These are phyloP conservation scores for Lagenaria siceraria DNA, from an alignment of 306 rosid species.

Conservation along the genomic window DNA sequence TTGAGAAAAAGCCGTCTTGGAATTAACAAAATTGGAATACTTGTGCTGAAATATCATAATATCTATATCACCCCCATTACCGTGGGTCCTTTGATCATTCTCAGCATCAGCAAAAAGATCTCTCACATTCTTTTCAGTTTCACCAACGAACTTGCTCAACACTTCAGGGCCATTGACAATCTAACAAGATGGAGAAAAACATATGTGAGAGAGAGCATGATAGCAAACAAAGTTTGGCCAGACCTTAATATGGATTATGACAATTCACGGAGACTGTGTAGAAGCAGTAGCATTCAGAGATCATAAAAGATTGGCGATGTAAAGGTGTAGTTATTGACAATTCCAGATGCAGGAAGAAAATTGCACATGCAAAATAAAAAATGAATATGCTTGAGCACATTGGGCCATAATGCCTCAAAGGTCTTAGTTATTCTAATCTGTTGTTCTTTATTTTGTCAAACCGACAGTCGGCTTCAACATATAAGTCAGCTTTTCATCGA, in stretches of 20 bases:
- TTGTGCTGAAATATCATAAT: constrained; percentile 4
- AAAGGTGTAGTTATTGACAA: not conserved
- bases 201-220: not conserved
- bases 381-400: not conserved
- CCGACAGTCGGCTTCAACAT: not conserved
- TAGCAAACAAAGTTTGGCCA: not conserved
- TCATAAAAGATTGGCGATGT: not conserved
- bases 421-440: not conserved
- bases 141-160: constrained; percentile 92
- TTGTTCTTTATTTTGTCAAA: not conserved
- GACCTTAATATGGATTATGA: not conserved
- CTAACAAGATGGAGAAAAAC: constrained; percentile 21
- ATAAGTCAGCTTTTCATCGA: not conserved
- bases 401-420: not conserved
- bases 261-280: not conserved
- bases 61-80: constrained; percentile 27
- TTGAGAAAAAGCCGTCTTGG: constrained; percentile 15
- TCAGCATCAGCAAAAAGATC: constrained; percentile 99
- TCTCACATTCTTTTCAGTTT: constrained; percentile 94
- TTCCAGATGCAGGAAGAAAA: not conserved
- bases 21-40: constrained; percentile 15
- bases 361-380: not conserved
- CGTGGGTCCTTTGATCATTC: constrained; percentile 72
- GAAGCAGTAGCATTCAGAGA: not conserved
- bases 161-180: constrained; percentile 99